Evolutionary conservation across 805 yeast genomes (phyloP).

Genomic region (Myxozyma geophila): DNA sequence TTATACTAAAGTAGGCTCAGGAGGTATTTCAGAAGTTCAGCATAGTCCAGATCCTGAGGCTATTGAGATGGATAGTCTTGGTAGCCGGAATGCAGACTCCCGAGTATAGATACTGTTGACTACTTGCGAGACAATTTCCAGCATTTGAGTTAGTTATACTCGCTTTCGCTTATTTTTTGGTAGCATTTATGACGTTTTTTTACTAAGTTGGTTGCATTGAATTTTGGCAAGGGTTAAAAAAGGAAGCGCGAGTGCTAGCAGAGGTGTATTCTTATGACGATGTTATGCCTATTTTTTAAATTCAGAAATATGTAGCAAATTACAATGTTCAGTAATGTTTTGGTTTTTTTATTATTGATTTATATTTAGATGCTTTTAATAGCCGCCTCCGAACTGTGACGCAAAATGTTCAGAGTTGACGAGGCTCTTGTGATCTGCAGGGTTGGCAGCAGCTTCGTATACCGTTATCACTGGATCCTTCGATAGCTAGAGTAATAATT

Average conservation of each 20-base stretch:
- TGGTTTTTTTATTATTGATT: not conserved
- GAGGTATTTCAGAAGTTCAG: constrained; percentile 16
- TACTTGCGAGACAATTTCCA: not conserved
- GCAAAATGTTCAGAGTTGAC: constrained; percentile 27
- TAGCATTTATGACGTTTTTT: no score
- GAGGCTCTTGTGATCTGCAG: constrained; percentile 72
- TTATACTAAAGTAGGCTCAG: constrained; percentile 32
- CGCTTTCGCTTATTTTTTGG: no score
- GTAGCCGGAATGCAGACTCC: not conserved
- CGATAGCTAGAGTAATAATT: constrained; percentile 42
- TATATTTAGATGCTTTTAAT: not conserved
- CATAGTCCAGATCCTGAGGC: constrained; percentile 11
- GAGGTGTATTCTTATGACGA: no score
- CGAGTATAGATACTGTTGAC: not conserved
- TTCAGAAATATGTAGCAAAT: no score
- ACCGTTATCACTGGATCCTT: constrained; percentile 75
- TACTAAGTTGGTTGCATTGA: no score
- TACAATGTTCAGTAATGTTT: not conserved
- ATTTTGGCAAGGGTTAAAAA: no score
- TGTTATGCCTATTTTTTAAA: no score
- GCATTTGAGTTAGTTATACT: no score
- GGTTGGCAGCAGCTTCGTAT: constrained; percentile 92
- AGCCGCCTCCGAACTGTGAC: constrained; percentile 16
- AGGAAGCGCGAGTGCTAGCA: no score
- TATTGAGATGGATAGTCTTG: constrained; percentile 13